A percentile compares a stretch with the other conserved stretches of the same genome.
Evolutionary conservation across 805 yeast species (phyloP).

Genomic region (Martiniozyma abietophila): DNA sequence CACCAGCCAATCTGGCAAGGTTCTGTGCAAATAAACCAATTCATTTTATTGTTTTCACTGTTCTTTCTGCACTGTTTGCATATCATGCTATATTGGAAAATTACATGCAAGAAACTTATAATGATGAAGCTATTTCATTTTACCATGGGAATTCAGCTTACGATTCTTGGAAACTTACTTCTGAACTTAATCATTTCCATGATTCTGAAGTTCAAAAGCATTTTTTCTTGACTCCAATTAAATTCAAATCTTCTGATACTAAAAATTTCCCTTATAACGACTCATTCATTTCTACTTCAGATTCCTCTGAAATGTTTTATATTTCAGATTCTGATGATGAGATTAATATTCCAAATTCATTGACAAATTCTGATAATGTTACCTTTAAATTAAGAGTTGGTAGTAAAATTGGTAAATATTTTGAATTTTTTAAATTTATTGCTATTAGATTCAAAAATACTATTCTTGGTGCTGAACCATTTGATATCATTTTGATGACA

Average conservation of each 20-base stretch:
- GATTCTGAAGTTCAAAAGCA: conserved; percentile 35
- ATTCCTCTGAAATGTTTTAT: conserved; percentile 34
- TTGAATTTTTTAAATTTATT: conserved; percentile 38
- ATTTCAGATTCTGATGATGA: conserved; percentile 24
- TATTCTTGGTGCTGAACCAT: conserved; percentile 68
- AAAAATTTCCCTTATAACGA: conserved; percentile 31
- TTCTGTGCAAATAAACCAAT: conserved; percentile 76
- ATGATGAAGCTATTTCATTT: conserved; percentile 20
- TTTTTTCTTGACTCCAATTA: conserved; percentile 44
- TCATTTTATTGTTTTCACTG: conserved; percentile 66
- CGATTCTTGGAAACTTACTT: conserved; percentile 40
- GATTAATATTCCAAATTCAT: conserved; percentile 16
- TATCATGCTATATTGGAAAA: conserved; percentile 69
- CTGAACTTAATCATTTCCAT: conserved; percentile 27
- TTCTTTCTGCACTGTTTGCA: conserved; percentile 69
- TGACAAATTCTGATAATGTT: conserved; percentile 21
- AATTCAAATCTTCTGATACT: conserved; percentile 33
- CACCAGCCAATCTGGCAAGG: conserved; percentile 27
- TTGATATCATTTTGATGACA: conserved; percentile 72
- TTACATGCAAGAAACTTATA: conserved; percentile 27
- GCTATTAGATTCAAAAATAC: conserved; percentile 33
- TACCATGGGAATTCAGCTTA: conserved; percentile 29
- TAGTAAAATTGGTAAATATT: conserved; percentile 46
- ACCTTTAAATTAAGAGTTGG: conserved; percentile 55
- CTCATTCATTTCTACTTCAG: conserved; percentile 31